Conservation (phyloP, 1,284 basidiomycete genomes). For the Naganishia sp. region DNA sequence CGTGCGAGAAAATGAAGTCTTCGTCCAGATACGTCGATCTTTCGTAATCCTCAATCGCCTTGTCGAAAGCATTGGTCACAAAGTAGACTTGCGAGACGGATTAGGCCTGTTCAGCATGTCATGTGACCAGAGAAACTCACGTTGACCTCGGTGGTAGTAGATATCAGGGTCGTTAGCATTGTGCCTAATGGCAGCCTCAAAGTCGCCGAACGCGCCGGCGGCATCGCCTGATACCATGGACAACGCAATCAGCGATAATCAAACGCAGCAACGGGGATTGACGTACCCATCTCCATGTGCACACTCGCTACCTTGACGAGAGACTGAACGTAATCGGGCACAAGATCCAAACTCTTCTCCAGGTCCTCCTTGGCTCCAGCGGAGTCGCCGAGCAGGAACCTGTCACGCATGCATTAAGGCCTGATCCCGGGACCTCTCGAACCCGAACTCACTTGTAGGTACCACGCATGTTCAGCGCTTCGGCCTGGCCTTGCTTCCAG, state of each 20-base stretch:
- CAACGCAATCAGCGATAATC: background rate
- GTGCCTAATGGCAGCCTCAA: conserved; percentile 82
- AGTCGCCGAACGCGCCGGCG: conserved; percentile 80
- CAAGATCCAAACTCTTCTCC: conserved; percentile 71
- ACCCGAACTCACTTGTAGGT: conserved; percentile 76
- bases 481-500: conserved; percentile 73
- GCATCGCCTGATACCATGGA: conserved; percentile 57
- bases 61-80: conserved; percentile 86
- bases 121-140: conserved; percentile 52
- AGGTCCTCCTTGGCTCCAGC: conserved; percentile 83
- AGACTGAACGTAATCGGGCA: conserved; percentile 79
- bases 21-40: conserved; percentile 77
- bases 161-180: conserved; percentile 89
- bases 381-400: conserved; percentile 86
- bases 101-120: background rate
- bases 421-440: conserved; percentile 1
- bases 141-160: conserved; percentile 98
- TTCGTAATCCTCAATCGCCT: conserved; percentile 86
- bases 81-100: conserved; percentile 71
- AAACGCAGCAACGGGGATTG: background rate
- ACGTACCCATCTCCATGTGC: conserved; percentile 83
- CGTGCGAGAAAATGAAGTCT: conserved; percentile 88
- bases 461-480: conserved; percentile 89
- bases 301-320: conserved; percentile 98
- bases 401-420: conserved; percentile 40